Base-by-base conservation (phyloP, 257 asterid genomes). In the Solanum appendiculatum region DNA sequence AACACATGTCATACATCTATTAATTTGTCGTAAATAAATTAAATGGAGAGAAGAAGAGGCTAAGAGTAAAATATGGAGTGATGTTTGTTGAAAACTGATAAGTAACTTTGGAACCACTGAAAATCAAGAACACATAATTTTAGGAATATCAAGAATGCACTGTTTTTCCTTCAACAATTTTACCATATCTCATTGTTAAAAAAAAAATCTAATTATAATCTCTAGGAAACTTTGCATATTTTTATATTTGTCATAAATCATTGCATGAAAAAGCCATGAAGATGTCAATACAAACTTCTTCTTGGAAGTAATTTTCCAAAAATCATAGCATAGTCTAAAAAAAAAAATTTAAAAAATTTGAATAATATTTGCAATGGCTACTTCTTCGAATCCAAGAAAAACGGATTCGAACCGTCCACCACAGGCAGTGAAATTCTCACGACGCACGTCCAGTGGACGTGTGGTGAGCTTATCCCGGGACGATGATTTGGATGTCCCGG, bases 371-470 rank as follows among this genome's bases (percentile, higher is more conserved):
- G 27, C 64, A 73, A 91, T 92, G 94, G 91, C 92, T 0, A 83
- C 93, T 60, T 91, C 96, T 58, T 34, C 94, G 10, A 86, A 88
- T 39, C 86, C 90, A 73, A 89, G 37, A 72, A 88, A 84, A 31
- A 86, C 90, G 20, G 93, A 88, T 39, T 27, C 80, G 66, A 90
- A 77, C 70, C 93, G 89, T 0, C 93, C 95, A 13, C 54, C 88
- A 2, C 92, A 90, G 84, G 87, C 93, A 0, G 94, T 95, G 42
- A 96, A 96, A 82, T 95, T 95, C 84, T 92, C 97, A 20, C 94
- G 96, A 33, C 90, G 98, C 83, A 95, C 99, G 10, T 88, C 92
- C 29, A 93, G 98, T 72, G 98, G 98, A 6, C 96, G 96, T 2
- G 91, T 95, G 3, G 93, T 91, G 44, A 96, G 97, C 91, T 90